phyloP scores from a whole-genome alignment of 768 basidiomycete genomes.

The Pleurotus ostreatus region DNA sequence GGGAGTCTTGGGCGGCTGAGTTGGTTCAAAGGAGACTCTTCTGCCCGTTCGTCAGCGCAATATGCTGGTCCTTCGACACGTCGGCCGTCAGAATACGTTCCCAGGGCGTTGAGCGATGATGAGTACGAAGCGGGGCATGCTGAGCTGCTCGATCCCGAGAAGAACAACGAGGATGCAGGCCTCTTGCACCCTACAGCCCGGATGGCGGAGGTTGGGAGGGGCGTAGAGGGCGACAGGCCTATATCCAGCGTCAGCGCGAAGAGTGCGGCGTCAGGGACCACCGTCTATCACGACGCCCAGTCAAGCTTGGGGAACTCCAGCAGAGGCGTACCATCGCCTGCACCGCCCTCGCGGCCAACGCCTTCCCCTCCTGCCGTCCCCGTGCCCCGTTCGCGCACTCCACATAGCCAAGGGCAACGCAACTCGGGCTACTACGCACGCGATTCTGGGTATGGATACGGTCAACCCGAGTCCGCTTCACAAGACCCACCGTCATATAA shows the following conservation, averaged over 20 bases:
- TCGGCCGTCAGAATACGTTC: constrained; percentile 18
- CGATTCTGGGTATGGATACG: neutral
- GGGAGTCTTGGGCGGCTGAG: constrained; percentile 41
- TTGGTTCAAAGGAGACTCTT: constrained; percentile 50
- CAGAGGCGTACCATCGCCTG: constrained; percentile 19
- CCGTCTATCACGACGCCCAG: constrained; percentile 58
- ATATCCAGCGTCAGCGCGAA: constrained; percentile 52
- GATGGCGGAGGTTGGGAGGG: constrained; percentile 31
- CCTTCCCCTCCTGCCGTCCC: constrained; percentile 36
- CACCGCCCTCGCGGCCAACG: constrained; percentile 15
- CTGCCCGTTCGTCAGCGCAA: constrained; percentile 16
- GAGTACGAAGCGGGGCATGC: constrained; percentile 45
- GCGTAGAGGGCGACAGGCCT: constrained; percentile 44
- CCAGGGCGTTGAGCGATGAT: constrained; percentile 26
- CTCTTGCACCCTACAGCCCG: constrained; percentile 20
- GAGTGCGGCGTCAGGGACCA: constrained; percentile 51
- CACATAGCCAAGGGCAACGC: neutral
- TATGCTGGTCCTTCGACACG: constrained; percentile 6
- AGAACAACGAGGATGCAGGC: constrained; percentile 15
- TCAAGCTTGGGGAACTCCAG: constrained; percentile 5
- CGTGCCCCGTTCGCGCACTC: neutral
- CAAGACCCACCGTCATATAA: neutral
- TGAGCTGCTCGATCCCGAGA: constrained; percentile 20
- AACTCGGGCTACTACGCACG: neutral
- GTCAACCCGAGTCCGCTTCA: neutral